These are phyloP conservation scores for Escallonia rubra DNA, from an alignment of 129 eudicot species.

Conservation along the genomic window DNA sequence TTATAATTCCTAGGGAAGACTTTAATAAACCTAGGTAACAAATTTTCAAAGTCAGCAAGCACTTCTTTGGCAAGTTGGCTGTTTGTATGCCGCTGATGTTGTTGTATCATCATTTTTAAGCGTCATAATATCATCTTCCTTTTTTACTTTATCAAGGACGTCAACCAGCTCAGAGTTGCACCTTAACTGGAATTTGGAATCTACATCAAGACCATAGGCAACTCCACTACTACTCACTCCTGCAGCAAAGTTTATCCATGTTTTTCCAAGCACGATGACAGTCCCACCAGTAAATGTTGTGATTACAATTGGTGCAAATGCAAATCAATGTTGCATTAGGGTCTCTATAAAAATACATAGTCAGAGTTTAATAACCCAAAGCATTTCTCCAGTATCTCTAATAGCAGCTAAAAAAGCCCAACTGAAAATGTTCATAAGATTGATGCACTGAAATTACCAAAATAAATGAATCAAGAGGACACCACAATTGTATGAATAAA, in stretches of 20 bases:
- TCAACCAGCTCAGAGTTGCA: constrained; percentile 93
- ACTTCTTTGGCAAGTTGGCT: constrained; percentile 85
- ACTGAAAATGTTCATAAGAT: no score
- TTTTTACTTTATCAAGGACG: constrained; percentile 85
- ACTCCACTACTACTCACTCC: constrained; percentile 99
- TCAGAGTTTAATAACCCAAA: no score
- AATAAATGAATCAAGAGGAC: no score
- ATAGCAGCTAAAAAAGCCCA: no score
- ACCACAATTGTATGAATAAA: no score
- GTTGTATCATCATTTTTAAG: constrained; percentile 91
- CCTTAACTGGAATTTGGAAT: constrained; percentile 57
- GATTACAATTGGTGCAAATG: no score
- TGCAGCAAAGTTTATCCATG: constrained; percentile 95
- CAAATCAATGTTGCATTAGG: no score
- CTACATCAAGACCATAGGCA: constrained; percentile 86
- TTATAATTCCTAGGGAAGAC: constrained; percentile 95
- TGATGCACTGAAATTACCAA: no score
- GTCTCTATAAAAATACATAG: no score
- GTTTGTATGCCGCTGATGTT: constrained; percentile 86
- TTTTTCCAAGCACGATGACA: constrained; percentile 81
- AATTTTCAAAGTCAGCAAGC: constrained; percentile 66
- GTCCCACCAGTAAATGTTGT: constrained; percentile 60
- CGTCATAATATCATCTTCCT: constrained; percentile 78
- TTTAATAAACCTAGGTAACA: constrained; percentile 74
- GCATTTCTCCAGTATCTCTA: no score